These are phyloP conservation scores for Plenodomus biglobosus DNA, from an alignment of 2,329 filamentous ascomycete genomes.

Conservation along the genomic window DNA sequence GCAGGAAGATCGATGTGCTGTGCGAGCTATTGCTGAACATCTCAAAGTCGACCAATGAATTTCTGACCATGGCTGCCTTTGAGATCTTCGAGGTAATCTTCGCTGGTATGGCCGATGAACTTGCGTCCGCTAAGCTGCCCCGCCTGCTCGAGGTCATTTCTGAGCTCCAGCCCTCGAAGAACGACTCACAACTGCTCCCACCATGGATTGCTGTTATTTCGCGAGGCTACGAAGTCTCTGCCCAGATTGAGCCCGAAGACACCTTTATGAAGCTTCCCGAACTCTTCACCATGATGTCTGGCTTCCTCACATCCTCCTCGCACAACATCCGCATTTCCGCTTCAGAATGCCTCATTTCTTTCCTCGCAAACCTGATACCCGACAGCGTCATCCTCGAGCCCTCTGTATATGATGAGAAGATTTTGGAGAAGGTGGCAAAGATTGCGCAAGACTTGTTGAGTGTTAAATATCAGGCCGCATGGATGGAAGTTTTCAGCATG, in stretches of 20 bases:
- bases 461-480: conserved; percentile 90
- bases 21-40: conserved; percentile 89
- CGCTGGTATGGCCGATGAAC: conserved; percentile 82
- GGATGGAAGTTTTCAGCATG: conserved; percentile 92
- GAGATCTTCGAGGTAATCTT: conserved; percentile 98
- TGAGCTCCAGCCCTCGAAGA: conserved; percentile 86
- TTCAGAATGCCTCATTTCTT: conserved; percentile 91
- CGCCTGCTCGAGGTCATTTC: conserved; percentile 87
- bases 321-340: conserved; percentile 94
- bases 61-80: conserved; percentile 93
- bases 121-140: conserved; percentile 86
- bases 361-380: conserved; percentile 87
- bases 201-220: conserved; percentile 97
- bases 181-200: conserved; percentile 90
- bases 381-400: conserved; percentile 80
- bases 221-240: conserved; percentile 88
- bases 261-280: conserved; percentile 89
- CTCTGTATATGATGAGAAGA: conserved; percentile 89
- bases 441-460: conserved; percentile 74
- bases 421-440: conserved; percentile 76
- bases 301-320: conserved; percentile 82
- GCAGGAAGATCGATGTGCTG: conserved; percentile 88
- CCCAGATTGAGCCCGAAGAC: conserved; percentile 83
- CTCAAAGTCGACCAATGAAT: conserved; percentile 87
- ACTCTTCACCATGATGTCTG: conserved; percentile 76